Evolutionary conservation across 1,284 basidiomycete genomes (phyloP).

Genomic region (Naganishia cerealis): DNA sequence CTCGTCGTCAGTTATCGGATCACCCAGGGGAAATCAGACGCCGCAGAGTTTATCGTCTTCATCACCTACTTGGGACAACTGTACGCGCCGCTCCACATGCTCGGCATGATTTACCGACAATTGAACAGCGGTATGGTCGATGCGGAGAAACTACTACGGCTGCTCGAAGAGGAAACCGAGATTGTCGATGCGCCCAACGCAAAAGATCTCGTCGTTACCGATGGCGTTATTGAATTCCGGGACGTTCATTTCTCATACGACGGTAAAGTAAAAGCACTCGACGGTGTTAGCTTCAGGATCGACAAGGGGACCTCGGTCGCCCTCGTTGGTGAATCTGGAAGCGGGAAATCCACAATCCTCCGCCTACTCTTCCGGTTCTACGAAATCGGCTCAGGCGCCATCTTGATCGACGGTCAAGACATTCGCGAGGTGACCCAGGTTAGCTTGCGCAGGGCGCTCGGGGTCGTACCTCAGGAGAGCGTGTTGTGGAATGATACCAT

Average conservation of each 20-base stretch:
- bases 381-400: conserved; percentile 70
- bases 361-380: conserved; percentile 86
- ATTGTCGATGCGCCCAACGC: conserved; percentile 77
- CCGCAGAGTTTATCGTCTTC: conserved; percentile 57
- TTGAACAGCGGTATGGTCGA: conserved; percentile 70
- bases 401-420: conserved; percentile 75
- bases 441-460: conserved; percentile 74
- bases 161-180: conserved; percentile 74
- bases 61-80: conserved; percentile 76
- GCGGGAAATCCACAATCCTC: conserved; percentile 62
- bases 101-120: conserved; percentile 67
- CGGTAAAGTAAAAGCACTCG: conserved; percentile 67
- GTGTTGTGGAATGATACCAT: conserved; percentile 82
- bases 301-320: conserved; percentile 77
- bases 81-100: conserved; percentile 70
- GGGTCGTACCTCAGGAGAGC: conserved; percentile 77
- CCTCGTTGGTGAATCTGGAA: conserved; percentile 58
- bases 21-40: conserved; percentile 57
- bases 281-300: conserved; percentile 77
- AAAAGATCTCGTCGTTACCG: conserved; percentile 67
- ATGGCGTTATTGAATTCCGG: conserved; percentile 80
- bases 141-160: conserved; percentile 71
- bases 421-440: conserved; percentile 77
- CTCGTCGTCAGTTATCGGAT: conserved; percentile 71
- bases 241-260: conserved; percentile 83